Base-by-base conservation (phyloP, 768 basidiomycete species). In the Lepiota subincarnata region DNA sequence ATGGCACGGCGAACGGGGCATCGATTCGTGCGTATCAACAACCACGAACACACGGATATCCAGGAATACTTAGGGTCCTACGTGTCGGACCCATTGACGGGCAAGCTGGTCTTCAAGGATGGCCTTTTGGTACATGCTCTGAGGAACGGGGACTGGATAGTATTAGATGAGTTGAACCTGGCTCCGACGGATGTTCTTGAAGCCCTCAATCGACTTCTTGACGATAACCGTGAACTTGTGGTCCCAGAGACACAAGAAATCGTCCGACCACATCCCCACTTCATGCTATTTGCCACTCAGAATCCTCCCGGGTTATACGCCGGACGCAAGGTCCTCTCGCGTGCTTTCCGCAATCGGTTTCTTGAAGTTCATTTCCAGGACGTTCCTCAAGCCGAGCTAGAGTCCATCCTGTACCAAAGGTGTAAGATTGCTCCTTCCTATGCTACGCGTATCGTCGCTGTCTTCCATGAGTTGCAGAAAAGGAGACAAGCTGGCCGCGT, bases 31-130 rank as follows among this genome's bases (percentile, higher is more conserved):
- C 90, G 97, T 37, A 98, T 99, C 77, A 99, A 99, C 73, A 99
- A 99, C 63, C 97, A 99, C 71, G 97, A 99, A 58, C 97, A 98
- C 64, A 99, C 97, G 4, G 97, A 99, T 64, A 97, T 99, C 46
- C 97, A 99, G 64, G 97, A 99, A 66, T 99, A 99, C 64, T 78
- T 98, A 42, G 97, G 97, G 2, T 93, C 93, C 0, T 99, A 99
- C 64, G 84, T 95, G 19, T 95, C 97, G 2, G 94, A 98, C 66
- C 84, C 93, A 6, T 65, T 79, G 12, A 92, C 93, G 0, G 97
- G 97, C n/a, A 95, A 92, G 68, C 80, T 98, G 13, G 84, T 91
- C 7, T 98, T 97, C 72, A 88, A 87, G 60, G 97, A 99, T 65
- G 97, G 97, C 7, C 72, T 99, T 0, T 79, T 99, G 19, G 92